Conservation (phyloP, 257 asterid genomes). For the Solanum clarkiae region DNA sequence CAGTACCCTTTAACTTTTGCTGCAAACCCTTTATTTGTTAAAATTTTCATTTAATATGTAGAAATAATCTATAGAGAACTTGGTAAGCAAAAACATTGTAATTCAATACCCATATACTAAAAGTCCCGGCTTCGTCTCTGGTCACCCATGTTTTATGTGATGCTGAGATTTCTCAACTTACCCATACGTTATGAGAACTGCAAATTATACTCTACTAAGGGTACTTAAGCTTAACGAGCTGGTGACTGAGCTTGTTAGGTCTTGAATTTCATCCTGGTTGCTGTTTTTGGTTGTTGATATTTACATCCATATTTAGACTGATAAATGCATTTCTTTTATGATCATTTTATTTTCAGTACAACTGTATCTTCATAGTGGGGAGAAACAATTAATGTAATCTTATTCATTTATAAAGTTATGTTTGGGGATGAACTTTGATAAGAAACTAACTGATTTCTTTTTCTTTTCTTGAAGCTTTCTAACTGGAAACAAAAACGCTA, state of each 20-base stretch:
- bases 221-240: background rate
- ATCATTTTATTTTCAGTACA: background rate
- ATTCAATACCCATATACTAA: background rate
- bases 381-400: background rate
- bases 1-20: background rate
- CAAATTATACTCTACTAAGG: background rate
- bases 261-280: background rate
- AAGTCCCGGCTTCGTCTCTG: background rate
- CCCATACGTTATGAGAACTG: background rate
- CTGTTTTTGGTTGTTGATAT: background rate
- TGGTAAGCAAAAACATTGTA: background rate
- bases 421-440: background rate
- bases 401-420: background rate
- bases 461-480: conserved; percentile 26
- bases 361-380: background rate
- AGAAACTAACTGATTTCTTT: conserved; percentile 1
- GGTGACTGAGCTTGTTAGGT: background rate
- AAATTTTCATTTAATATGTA: background rate
- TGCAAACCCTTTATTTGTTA: background rate
- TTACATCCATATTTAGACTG: background rate
- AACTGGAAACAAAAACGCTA: conserved; percentile 30
- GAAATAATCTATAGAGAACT: background rate
- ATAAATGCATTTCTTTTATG: background rate
- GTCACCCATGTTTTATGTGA: background rate
- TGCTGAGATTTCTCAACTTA: background rate